Evolutionary conservation across 257 asterid genomes (phyloP).

Genomic region (Striga asiatica): DNA sequence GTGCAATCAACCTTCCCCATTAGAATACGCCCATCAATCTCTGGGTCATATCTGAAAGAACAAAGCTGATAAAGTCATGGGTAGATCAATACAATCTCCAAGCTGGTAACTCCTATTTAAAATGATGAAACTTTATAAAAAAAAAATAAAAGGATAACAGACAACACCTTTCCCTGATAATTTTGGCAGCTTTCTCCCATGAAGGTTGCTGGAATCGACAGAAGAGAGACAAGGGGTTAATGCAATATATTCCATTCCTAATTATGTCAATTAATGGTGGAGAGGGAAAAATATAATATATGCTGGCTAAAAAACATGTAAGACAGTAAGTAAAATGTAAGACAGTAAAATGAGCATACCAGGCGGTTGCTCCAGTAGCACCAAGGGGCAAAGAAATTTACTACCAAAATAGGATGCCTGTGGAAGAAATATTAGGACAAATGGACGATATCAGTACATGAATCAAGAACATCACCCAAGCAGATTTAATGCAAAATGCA

Average conservation of each 20-base stretch:
- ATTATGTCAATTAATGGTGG: neutral
- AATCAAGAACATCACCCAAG: conserved; percentile 9
- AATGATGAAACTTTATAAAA: conserved; percentile 9
- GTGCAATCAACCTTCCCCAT: conserved; percentile 92
- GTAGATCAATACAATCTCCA: conserved; percentile 2
- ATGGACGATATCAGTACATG: conserved; percentile 14
- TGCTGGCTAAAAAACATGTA: neutral
- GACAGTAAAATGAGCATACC: conserved; percentile 34
- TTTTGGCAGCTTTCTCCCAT: conserved; percentile 95
- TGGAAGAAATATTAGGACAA: conserved; percentile 17
- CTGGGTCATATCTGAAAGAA: conserved; percentile 61
- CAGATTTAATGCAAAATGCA: conserved; percentile 8
- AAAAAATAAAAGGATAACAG: conserved; percentile 15
- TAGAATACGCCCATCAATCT: conserved; percentile 76
- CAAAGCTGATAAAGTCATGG: conserved; percentile 20
- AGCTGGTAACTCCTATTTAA: conserved; percentile 15
- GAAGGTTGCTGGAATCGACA: conserved; percentile 71
- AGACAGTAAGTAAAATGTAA: neutral
- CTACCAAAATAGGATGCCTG: conserved; percentile 77
- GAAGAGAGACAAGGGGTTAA: conserved; percentile 13
- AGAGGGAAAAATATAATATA: neutral
- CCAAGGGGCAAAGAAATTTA: conserved; percentile 95
- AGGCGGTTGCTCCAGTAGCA: conserved; percentile 86
- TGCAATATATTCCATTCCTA: conserved; percentile 10
- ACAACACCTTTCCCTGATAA: conserved; percentile 64